These are phyloP conservation scores for Rubia peregrina DNA, from an alignment of 305 asterid genomes.

Conservation along the genomic window DNA sequence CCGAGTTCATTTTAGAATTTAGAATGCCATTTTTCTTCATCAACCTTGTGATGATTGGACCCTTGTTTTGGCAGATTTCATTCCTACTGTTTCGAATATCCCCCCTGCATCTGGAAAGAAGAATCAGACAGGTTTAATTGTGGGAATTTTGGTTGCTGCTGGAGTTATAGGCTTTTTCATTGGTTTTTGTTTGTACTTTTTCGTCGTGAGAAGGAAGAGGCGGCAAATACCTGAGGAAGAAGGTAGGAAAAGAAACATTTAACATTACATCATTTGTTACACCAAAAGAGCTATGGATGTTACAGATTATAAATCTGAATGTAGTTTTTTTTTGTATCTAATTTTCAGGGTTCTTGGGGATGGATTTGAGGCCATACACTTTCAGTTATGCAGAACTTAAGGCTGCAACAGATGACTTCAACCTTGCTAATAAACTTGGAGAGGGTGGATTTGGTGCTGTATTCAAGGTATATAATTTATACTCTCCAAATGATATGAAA, in stretches of 20 bases:
- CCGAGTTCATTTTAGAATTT: neutral
- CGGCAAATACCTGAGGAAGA: constrained; percentile 40
- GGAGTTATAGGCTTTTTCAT: constrained; percentile 34
- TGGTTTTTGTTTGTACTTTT: constrained; percentile 27
- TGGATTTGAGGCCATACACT: constrained; percentile 59
- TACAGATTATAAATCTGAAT: neutral
- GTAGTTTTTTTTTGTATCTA: constrained; percentile 1
- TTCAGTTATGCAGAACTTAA: constrained; percentile 54
- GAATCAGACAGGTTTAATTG: constrained; percentile 50
- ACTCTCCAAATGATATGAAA: too few species aligned
- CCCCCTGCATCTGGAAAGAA: constrained; percentile 42
- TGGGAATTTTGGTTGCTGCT: constrained; percentile 50
- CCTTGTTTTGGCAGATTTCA: constrained; percentile 40
- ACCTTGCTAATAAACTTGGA: constrained; percentile 56
- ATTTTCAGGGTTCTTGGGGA: constrained; percentile 55
- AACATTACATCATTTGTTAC: neutral
- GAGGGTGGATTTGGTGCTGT: constrained; percentile 94
- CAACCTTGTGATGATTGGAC: constrained; percentile 4
- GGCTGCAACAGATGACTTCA: constrained; percentile 58
- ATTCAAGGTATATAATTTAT: constrained; percentile 60
- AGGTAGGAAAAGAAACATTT: constrained; percentile 31
- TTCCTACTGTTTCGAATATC: constrained; percentile 43
- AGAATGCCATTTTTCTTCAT: constrained; percentile 1
- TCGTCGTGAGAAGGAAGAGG: constrained; percentile 37
- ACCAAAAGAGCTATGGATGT: neutral